Evolutionary conservation across 2,329 filamentous ascomycete genomes (phyloP), one percentile per base, ranked within the genome.

Genomic region (Fonsecaea nubica): DNA sequence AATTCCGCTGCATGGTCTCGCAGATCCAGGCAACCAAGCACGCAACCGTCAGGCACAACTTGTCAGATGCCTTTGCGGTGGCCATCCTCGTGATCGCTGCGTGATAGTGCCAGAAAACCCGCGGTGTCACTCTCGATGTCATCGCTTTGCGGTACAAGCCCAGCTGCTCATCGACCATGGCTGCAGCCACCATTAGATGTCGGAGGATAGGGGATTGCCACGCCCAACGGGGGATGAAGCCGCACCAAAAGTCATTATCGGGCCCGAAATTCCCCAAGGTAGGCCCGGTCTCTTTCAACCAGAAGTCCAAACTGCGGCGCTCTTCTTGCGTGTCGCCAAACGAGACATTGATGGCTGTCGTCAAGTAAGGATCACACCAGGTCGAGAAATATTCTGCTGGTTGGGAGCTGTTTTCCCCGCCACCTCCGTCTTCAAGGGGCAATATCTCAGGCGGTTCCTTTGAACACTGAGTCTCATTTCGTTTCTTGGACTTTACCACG

Each of bases 231-330:
- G 63, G 63, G 25, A 65, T 48, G 21, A 65, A 52, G 15, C 38
- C 9, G 52, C 50, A 42, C 63, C 63, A 65, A 36, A 65, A 65
- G 2, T 35, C 56, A 45, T 59, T 56, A 25, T 48, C 35, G 21
- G 63, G 63, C 8, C 63, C 63, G 36, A 52, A 60, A 38, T 65
- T 65, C 21, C 38, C 56, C 32, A 65, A n/a, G 1, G 63, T 65
- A 48, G 63, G 63, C 15, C 48, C 63, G 12, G 63, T 65, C 36
- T 48, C 36, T 12, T 18, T 25, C 45, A 65, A 25, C 56, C 56
- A 65, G 25, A 55, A 65, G 21, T 65, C 57, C 57, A 65, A 52
- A 12, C 63, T 61, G 4, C 57, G 63, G 12, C 18, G 50, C 38
- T 65, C 63, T 33, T 52, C 35, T 3, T 35, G 25, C 15, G 21